Evolutionary conservation across 2,329 filamentous ascomycete genomes (phyloP).

Genomic region (Fusarium sulawesiense): DNA sequence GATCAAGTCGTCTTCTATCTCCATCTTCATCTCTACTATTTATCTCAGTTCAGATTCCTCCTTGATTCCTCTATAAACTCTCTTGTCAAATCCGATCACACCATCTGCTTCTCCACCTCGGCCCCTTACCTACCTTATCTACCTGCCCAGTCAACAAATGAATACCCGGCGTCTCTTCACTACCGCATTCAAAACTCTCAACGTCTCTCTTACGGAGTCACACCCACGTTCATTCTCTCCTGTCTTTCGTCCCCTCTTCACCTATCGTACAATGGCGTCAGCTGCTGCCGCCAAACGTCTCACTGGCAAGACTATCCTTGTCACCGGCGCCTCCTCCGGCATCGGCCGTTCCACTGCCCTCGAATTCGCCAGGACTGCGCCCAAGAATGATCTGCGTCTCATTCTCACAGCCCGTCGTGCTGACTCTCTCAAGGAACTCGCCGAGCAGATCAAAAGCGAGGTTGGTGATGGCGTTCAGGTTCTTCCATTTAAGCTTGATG

Average conservation of each 20-base stretch:
- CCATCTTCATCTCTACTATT: background rate
- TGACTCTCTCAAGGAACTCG: slow-evolving; percentile 81
- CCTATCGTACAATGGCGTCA: slow-evolving; percentile 58
- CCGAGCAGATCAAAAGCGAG: slow-evolving; percentile 79
- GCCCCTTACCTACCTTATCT: slow-evolving; percentile 3
- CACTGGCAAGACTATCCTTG: slow-evolving; percentile 88
- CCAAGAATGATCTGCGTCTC: slow-evolving; percentile 80
- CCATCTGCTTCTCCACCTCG: slow-evolving; percentile 32
- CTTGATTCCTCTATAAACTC: slow-evolving; percentile 1
- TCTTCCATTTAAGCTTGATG: slow-evolving; percentile 84
- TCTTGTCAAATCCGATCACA: slow-evolving; percentile 26
- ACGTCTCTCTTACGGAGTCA: slow-evolving; percentile 24
- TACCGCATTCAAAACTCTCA: slow-evolving; percentile 27
- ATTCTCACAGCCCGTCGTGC: slow-evolving; percentile 89
- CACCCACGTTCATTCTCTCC: slow-evolving; percentile 1
- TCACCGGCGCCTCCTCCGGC: slow-evolving; percentile 93
- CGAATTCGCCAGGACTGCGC: slow-evolving; percentile 90
- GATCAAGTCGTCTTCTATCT: background rate
- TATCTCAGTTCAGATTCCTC: background rate
- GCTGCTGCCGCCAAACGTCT: slow-evolving; percentile 83
- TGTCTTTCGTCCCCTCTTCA: slow-evolving; percentile 18
- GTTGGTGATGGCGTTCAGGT: slow-evolving; percentile 85
- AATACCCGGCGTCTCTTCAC: slow-evolving; percentile 36
- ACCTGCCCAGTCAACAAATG: slow-evolving; percentile 31
- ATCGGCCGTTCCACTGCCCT: slow-evolving; percentile 87